phyloP scores from a whole-genome alignment of 208 protist species.

The Acanthamoeba royreba region DNA sequence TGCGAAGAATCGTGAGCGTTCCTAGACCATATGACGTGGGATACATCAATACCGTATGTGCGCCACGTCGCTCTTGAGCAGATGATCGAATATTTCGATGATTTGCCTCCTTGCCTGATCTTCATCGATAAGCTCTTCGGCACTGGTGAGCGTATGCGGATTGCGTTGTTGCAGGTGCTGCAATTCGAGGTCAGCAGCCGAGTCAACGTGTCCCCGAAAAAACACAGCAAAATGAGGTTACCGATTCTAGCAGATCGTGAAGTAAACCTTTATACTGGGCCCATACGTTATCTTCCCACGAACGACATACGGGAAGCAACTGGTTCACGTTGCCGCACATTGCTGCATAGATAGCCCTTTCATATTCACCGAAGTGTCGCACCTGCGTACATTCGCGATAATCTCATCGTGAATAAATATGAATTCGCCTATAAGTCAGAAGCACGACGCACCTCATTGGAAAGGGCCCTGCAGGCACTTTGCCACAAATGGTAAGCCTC shows the following conservation, averaged over 20 bases:
- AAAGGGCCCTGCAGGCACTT: not conserved
- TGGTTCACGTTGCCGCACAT: not conserved
- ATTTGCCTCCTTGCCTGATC: not conserved
- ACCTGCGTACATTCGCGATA: not conserved
- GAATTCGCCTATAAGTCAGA: not conserved
- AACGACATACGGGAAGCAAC: not conserved
- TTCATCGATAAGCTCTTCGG: not conserved
- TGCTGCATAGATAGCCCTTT: not conserved
- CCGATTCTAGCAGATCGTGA: not conserved
- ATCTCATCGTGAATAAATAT: not conserved
- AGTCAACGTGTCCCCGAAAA: not conserved
- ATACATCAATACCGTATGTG: not conserved
- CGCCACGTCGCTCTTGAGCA: not conserved
- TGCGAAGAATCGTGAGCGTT: not conserved
- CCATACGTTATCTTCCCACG: not conserved
- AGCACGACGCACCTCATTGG: not conserved
- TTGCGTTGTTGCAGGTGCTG: not conserved
- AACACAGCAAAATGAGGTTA: not conserved
- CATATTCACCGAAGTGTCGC: not conserved
- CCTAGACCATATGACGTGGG: not conserved
- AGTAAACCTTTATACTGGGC: not conserved
- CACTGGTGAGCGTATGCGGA: not conserved
- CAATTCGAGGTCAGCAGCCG: not conserved
- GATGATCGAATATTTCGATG: not conserved
- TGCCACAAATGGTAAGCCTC: not conserved